Evolutionary conservation across 345 rosid genomes (phyloP).

Genomic region (Salix koriyanagi): DNA sequence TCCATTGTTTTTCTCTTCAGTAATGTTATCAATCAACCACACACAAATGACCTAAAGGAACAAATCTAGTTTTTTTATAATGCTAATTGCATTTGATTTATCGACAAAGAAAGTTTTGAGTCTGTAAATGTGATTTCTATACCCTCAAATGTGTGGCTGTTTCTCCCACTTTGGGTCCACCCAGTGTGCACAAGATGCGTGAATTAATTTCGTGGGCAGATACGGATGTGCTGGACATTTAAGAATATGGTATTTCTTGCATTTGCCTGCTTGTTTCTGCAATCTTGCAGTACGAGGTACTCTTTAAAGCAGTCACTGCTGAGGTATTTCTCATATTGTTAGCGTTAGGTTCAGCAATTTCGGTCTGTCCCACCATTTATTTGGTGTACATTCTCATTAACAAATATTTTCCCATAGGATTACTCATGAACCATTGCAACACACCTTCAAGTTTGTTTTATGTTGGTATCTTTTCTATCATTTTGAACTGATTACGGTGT

Average conservation of each 20-base stretch:
- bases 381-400: background rate
- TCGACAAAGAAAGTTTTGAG: background rate
- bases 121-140: background rate
- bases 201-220: background rate
- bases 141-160: background rate
- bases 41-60: background rate
- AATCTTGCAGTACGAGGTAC: background rate
- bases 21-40: background rate
- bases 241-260: background rate
- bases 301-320: background rate
- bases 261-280: background rate
- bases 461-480: background rate
- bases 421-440: background rate
- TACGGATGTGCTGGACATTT: background rate
- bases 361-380: background rate
- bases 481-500: too few species aligned
- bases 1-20: background rate
- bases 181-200: background rate
- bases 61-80: background rate
- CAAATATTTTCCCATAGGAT: background rate
- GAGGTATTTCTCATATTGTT: background rate
- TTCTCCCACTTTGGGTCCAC: background rate
- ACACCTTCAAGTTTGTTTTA: background rate
- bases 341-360: background rate
- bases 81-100: background rate